A percentile compares a stretch with the other conserved stretches of the same genome.
Conservation (phyloP, 2,329 filamentous ascomycete genomes). For the Trichoderma semiorbis region DNA sequence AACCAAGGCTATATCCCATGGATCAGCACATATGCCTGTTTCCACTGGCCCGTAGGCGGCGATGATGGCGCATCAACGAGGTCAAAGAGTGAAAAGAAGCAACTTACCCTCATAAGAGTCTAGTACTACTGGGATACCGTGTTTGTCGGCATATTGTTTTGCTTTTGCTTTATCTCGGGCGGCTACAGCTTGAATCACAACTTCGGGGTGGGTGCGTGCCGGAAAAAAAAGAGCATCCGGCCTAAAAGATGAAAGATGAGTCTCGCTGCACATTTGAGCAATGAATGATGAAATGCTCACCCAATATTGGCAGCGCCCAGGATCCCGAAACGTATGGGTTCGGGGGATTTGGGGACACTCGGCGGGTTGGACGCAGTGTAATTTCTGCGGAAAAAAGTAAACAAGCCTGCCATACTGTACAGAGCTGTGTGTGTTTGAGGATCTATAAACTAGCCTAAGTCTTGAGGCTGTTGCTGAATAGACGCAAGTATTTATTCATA, state of each 20-base stretch:
- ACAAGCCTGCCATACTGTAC: background rate
- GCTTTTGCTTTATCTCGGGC: background rate
- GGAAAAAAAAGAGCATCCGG: background rate
- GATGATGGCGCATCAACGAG: background rate
- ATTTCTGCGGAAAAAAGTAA: background rate
- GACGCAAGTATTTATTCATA: background rate
- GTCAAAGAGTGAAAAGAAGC: background rate
- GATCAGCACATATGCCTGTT: background rate
- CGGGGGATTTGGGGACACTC: background rate
- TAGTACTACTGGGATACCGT: background rate
- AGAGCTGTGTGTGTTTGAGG: background rate
- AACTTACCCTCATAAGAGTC: background rate
- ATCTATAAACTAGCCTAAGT: background rate
- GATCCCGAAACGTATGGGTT: background rate
- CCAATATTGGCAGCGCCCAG: background rate
- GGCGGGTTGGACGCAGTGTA: background rate
- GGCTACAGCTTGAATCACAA: background rate
- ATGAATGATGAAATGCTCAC: background rate
- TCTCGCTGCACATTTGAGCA: background rate
- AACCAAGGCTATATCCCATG: constrained; percentile 21
- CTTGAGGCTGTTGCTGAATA: background rate
- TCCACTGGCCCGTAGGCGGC: background rate
- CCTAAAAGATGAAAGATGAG: background rate
- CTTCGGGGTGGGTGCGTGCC: background rate
- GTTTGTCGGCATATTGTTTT: background rate